These are phyloP conservation scores for Monilinia laxa DNA, from an alignment of 2,329 filamentous ascomycete species.

Conservation along the genomic window DNA sequence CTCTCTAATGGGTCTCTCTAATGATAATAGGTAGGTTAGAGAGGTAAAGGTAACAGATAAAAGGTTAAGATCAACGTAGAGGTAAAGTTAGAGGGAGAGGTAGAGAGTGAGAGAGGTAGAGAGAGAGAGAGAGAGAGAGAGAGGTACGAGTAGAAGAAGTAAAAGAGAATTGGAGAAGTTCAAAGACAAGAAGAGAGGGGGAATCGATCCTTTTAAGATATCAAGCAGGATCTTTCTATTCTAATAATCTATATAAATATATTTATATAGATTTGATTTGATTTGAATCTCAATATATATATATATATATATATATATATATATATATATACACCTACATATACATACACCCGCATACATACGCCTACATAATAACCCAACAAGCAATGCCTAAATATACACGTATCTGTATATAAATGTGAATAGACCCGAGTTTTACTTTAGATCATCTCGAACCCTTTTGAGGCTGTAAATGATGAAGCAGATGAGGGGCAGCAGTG, in stretches of 20 bases:
- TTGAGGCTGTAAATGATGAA: conserved; percentile 3
- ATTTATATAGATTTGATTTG: no score
- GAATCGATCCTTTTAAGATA: not conserved
- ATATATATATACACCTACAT: no score
- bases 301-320: no score
- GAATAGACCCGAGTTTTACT: conserved; percentile 18
- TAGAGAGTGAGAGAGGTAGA: not conserved
- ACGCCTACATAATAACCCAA: no score
- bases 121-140: not conserved
- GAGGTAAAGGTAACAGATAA: not conserved
- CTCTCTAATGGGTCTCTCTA: no score
- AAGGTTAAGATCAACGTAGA: not conserved
- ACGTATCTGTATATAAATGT: not conserved
- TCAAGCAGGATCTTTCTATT: no score
- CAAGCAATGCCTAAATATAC: no score
- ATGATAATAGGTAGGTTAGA: not conserved
- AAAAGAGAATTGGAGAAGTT: not conserved
- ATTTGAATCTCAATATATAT: no score
- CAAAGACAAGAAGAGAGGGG: not conserved
- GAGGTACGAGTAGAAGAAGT: not conserved
- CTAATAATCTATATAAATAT: no score
- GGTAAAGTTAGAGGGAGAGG: not conserved
- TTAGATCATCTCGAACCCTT: not conserved
- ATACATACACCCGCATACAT: no score
- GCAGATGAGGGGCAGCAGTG: conserved; percentile 1